Percentiles rank a stretch among this genome's conserved stretches.
Conservation (phyloP, 2,329 filamentous ascomycete species). For the Hypoxylon sp. region DNA sequence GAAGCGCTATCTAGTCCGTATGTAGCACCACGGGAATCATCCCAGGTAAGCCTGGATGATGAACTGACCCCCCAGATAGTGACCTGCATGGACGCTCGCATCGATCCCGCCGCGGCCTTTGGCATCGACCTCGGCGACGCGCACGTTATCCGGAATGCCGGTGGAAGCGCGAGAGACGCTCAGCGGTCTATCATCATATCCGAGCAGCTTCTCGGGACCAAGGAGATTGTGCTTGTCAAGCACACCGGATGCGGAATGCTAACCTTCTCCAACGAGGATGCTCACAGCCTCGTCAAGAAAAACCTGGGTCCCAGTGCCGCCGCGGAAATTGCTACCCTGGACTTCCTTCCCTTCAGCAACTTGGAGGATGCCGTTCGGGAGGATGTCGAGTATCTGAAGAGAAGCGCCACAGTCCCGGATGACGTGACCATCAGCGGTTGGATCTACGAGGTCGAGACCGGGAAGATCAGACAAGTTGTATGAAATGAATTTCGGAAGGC, state of each 20-base stretch:
- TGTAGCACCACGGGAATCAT: conserved; percentile 34
- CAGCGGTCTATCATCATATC: conserved; percentile 82
- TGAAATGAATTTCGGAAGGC: conserved; percentile 42
- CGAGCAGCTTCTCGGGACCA: conserved; percentile 81
- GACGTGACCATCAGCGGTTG: conserved; percentile 75
- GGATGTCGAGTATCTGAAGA: conserved; percentile 74
- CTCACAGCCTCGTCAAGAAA: conserved; percentile 65
- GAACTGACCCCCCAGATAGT: conserved; percentile 56
- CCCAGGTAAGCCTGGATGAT: background rate
- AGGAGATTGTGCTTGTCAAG: conserved; percentile 80
- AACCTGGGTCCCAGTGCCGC: conserved; percentile 68
- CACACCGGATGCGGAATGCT: conserved; percentile 82
- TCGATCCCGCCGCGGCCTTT: conserved; percentile 76
- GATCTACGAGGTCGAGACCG: conserved; percentile 83
- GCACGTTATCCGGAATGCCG: conserved; percentile 82
- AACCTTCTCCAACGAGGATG: conserved; percentile 72
- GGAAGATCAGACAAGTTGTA: conserved; percentile 66
- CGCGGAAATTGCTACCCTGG: conserved; percentile 59
- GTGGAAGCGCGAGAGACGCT: conserved; percentile 74
- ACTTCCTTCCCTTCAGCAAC: conserved; percentile 76
- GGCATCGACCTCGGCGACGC: conserved; percentile 80
- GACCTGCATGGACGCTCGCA: conserved; percentile 86
- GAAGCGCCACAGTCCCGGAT: conserved; percentile 69
- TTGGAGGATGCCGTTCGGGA: conserved; percentile 73
- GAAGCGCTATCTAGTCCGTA: conserved; percentile 75